phyloP scores from a whole-genome alignment of 2,329 filamentous ascomycete species.

The Cladosporium sp. region DNA sequence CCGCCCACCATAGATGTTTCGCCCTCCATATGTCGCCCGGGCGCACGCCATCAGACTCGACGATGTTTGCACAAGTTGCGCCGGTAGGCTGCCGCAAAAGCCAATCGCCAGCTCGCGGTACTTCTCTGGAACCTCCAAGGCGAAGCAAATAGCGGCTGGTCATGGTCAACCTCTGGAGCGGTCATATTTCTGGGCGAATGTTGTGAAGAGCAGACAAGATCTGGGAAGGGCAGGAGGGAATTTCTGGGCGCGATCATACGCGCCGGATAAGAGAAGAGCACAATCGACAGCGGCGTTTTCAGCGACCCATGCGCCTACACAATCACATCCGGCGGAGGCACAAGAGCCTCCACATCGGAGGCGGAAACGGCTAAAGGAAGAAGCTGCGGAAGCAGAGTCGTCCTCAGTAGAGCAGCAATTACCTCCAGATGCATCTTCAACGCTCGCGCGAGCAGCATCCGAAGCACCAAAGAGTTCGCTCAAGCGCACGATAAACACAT shows the following conservation, averaged over 20 bases:
- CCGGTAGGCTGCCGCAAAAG: constrained; percentile 3
- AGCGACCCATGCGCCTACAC: constrained; percentile 6
- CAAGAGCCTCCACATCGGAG: constrained; percentile 31
- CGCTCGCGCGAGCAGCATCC: constrained; percentile 54
- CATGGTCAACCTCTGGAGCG: constrained; percentile 3
- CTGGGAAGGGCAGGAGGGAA: constrained; percentile 5
- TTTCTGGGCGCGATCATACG: constrained; percentile 6
- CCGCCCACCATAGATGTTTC: constrained; percentile 6
- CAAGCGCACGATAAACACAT: constrained; percentile 68
- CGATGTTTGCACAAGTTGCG: constrained; percentile 11
- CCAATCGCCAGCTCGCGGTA: not conserved
- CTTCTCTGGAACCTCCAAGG: not conserved
- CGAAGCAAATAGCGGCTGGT: constrained; percentile 3
- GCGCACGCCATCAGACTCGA: constrained; percentile 10
- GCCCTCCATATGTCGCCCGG: constrained; percentile 2
- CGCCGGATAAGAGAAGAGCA: constrained; percentile 7
- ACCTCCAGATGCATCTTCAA: constrained; percentile 59
- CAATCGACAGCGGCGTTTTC: constrained; percentile 11
- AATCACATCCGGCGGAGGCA: not conserved
- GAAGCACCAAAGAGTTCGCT: constrained; percentile 53
- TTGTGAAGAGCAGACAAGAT: constrained; percentile 3
- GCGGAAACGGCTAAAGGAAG: constrained; percentile 31
- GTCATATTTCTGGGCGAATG: constrained; percentile 12
- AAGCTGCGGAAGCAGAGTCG: constrained; percentile 17
- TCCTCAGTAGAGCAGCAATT: constrained; percentile 29